Evolutionary conservation across 164 flowering plant species (phyloP), one percentile per base, ranked within the genome.

Genomic region (Vitis rotundifolia): DNA sequence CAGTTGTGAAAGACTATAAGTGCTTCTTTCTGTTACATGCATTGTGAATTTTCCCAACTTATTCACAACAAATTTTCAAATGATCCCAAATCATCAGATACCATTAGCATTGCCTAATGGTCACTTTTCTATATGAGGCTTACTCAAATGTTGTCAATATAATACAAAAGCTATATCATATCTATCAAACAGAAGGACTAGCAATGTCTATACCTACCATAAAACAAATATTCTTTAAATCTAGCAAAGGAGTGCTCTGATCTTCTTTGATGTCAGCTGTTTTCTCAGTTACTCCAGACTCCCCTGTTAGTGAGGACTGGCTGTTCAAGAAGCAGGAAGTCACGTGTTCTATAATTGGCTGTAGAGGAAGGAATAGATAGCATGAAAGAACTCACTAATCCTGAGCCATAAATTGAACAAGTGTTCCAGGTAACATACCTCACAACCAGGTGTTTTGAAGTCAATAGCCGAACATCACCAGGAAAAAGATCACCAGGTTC

Each of bases 241-340:
- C 93, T 47, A 91, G 81, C 79, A 91, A 78, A 52, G 91, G 91
- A 68, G 91, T 91, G 64, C 83, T 73, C 48, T 22, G 72, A 69
- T 77, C 81, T 80, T 91, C 96, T 80, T 63, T 84, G 16, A 82
- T 73, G 22, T 87, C 84, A 51, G 93, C 90, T 58, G 85, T 75
- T 78, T 91, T 89, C 64, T 89, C 89, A 31, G 78, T 77, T 57
- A 80, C 75, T 74, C 86, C 84, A 16, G 91, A 87, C 87, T 91
- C 92, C 44, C 96, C 96, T 71, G 96, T 89, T 79, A 91, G 80
- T 68, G 96, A 91, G 57, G 96, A 85, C 75, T 91, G 96, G 75
- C 96, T 89, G 93, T 85, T 77, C 79, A 81, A 81, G 73, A 85
- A 80, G 75, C 73, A 88, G 64, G 57, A 77, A 57, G 68, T 81